These are phyloP conservation scores for Talaromyces sp. DNA, from an alignment of 2,329 filamentous ascomycete species.

Conservation along the genomic window DNA sequence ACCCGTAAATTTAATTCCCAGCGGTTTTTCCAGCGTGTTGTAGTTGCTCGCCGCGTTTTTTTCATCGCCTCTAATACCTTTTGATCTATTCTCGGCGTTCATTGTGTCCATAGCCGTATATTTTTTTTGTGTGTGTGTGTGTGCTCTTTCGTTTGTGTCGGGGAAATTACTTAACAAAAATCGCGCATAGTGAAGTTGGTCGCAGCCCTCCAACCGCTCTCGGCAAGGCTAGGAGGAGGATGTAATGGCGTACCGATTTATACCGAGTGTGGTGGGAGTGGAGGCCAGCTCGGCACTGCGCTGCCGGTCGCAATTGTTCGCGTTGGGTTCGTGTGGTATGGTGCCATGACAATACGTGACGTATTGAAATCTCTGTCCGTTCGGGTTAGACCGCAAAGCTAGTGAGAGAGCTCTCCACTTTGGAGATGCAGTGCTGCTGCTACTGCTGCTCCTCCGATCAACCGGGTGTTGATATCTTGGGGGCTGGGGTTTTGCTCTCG, in stretches of 20 bases:
- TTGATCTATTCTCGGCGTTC: neutral
- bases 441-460: too few species aligned
- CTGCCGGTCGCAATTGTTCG: conserved; percentile 19
- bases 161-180: conserved; percentile 17
- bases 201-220: conserved; percentile 18
- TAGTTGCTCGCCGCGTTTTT: too few species aligned
- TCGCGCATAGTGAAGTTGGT: conserved; percentile 30
- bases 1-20: neutral
- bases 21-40: too few species aligned
- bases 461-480: too few species aligned
- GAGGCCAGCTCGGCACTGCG: conserved; percentile 22
- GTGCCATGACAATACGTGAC: neutral
- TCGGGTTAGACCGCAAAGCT: neutral
- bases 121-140: neutral
- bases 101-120: neutral
- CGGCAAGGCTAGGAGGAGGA: conserved; percentile 13
- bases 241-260: conserved; percentile 9
- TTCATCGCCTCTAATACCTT: too few species aligned
- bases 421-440: neutral
- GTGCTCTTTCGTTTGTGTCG: too few species aligned
- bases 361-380: neutral
- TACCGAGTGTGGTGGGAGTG: conserved; percentile 12
- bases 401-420: neutral
- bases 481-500: too few species aligned
- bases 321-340: neutral